A percentile compares a stretch with the other conserved stretches of the same genome.
Conservation (phyloP, 1,139 yeast species). For the Pneumocystis canis region DNA sequence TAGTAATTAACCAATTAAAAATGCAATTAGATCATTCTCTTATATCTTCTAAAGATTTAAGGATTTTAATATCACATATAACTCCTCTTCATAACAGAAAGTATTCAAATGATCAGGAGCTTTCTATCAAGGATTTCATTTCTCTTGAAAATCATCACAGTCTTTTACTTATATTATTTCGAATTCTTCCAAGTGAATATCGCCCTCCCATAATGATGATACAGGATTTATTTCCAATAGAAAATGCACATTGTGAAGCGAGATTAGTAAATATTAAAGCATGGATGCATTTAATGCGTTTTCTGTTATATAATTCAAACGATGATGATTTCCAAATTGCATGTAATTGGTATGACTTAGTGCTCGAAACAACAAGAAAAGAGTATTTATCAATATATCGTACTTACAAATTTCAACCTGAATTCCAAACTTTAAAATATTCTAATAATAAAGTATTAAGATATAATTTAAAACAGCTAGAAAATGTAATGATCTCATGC, state of each 20-base stretch:
- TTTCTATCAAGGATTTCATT: constrained; percentile 15
- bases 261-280: constrained; percentile 17
- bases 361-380: not conserved
- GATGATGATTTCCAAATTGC: not conserved
- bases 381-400: not conserved
- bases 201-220: constrained; percentile 16
- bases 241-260: constrained; percentile 17
- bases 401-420: not conserved
- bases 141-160: constrained; percentile 17
- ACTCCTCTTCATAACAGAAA: constrained; percentile 17
- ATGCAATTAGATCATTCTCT: not conserved
- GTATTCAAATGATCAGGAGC: constrained; percentile 14
- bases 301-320: constrained; percentile 1
- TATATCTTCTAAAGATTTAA: constrained; percentile 4
- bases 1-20: constrained; percentile 8
- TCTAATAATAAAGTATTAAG: not conserved
- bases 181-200: constrained; percentile 15
- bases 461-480: constrained; percentile 2
- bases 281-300: constrained; percentile 15
- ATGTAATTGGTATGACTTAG: not conserved
- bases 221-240: constrained; percentile 17
- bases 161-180: constrained; percentile 16
- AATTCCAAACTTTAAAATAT: not conserved
- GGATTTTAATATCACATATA: constrained; percentile 15
- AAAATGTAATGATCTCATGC: not conserved